Conservation (phyloP, 2,329 filamentous ascomycete species). For the Pseudogymnoascus destructans region DNA sequence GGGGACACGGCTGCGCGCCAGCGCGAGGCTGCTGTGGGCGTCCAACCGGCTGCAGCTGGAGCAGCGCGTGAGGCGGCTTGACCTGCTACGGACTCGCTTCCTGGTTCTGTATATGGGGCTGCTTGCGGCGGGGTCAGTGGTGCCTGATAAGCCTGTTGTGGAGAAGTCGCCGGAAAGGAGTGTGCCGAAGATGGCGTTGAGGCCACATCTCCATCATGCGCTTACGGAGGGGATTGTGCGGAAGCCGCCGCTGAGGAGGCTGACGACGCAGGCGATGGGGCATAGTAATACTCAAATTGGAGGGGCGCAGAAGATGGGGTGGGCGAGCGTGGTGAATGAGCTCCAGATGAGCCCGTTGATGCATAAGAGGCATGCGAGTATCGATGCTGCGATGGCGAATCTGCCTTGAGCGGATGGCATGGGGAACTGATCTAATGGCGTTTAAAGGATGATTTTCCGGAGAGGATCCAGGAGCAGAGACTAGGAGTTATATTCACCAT, state of each 20-base stretch:
- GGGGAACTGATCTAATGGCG: background rate
- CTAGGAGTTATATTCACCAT: background rate
- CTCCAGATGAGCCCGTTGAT: slow-evolving; percentile 47
- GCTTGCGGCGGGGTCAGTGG: slow-evolving; percentile 30
- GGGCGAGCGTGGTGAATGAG: slow-evolving; percentile 51
- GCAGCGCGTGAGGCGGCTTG: slow-evolving; percentile 44
- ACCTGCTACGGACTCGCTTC: slow-evolving; percentile 51
- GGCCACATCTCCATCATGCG: slow-evolving; percentile 19
- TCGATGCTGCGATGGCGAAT: slow-evolving; percentile 42
- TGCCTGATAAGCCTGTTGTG: background rate
- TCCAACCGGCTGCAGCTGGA: slow-evolving; percentile 40
- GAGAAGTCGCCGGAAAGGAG: slow-evolving; percentile 12
- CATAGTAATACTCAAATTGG: slow-evolving; percentile 35
- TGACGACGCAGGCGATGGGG: slow-evolving; percentile 42
- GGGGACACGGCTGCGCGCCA: slow-evolving; percentile 32
- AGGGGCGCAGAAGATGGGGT: slow-evolving; percentile 39
- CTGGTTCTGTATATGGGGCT: slow-evolving; percentile 51
- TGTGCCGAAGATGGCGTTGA: slow-evolving; percentile 15
- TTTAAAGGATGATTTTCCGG: background rate
- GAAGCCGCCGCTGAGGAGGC: slow-evolving; percentile 35
- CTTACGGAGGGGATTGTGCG: slow-evolving; percentile 21
- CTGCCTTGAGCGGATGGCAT: background rate
- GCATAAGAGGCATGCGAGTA: slow-evolving; percentile 48
- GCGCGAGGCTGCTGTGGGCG: slow-evolving; percentile 45
- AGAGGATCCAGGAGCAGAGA: background rate